Evolutionary conservation across 352 stramenopile genomes (phyloP).

Genomic region (Phytophthora pinifolia): DNA sequence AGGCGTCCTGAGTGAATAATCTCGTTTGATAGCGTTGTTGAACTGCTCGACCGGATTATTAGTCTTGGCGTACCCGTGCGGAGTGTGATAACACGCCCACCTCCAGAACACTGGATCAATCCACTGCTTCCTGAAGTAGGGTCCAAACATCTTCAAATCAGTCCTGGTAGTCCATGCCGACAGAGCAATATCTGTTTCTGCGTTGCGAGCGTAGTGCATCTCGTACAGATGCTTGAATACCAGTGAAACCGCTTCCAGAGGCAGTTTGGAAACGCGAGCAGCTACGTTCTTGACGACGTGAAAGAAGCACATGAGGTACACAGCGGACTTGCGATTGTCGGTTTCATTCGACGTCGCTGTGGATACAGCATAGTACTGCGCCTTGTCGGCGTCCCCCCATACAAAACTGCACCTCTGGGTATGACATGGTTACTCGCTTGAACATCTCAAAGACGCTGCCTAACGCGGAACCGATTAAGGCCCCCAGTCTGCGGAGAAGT

Average conservation of each 20-base stretch:
- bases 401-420: background rate
- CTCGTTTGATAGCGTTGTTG: slow-evolving; percentile 25
- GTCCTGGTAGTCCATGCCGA: background rate
- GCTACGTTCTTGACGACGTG: slow-evolving; percentile 7
- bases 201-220: slow-evolving; percentile 9
- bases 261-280: background rate
- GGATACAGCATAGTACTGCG: background rate
- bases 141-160: background rate
- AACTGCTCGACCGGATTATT: slow-evolving; percentile 31
- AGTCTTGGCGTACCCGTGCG: slow-evolving; percentile 21
- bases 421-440: background rate
- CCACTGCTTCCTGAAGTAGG: slow-evolving; percentile 16
- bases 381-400: slow-evolving; percentile 1
- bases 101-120: slow-evolving; percentile 1
- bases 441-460: background rate
- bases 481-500: slow-evolving; percentile 1
- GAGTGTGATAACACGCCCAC: slow-evolving; percentile 16
- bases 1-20: slow-evolving; percentile 15
- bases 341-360: background rate
- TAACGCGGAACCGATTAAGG: background rate
- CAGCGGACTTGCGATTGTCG: background rate
- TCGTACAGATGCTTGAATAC: slow-evolving; percentile 12
- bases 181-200: background rate
- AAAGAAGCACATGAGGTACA: slow-evolving; percentile 11
- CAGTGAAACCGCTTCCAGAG: background rate